Percentiles rank a stretch among this genome's conserved stretches.
phyloP scores from a whole-genome alignment of 495 filamentous ascomycete species.

The Penicillium nucicola region DNA sequence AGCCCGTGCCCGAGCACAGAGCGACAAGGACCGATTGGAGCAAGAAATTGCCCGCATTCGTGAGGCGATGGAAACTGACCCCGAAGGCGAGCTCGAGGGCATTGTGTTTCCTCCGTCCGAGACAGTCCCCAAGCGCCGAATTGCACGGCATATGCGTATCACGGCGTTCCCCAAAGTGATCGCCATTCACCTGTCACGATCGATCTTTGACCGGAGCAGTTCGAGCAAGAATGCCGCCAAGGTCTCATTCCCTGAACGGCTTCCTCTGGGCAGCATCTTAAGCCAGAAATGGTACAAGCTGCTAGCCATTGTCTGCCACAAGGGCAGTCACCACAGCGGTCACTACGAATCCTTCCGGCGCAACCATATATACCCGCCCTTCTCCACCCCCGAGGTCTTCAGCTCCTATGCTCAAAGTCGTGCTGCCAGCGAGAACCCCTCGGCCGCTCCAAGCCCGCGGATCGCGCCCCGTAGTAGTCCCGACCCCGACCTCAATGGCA shows the following conservation, averaged over 20 bases:
- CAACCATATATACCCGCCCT: constrained; percentile 74
- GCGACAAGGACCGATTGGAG: constrained; percentile 52
- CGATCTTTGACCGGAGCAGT: constrained; percentile 75
- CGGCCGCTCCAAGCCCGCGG: constrained; percentile 41
- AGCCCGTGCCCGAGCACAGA: constrained; percentile 37
- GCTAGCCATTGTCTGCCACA: constrained; percentile 86
- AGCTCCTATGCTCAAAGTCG: constrained; percentile 65
- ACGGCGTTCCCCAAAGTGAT: constrained; percentile 83
- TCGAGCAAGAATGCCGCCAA: constrained; percentile 94
- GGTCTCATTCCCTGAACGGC: constrained; percentile 81
- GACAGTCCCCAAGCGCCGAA: constrained; percentile 73
- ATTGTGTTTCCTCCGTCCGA: constrained; percentile 72
- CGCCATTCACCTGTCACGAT: constrained; percentile 87
- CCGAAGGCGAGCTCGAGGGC: constrained; percentile 69
- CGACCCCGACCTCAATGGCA: constrained; percentile 25
- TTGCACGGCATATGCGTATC: constrained; percentile 82
- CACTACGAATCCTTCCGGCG: constrained; percentile 97
- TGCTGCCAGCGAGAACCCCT: constrained; percentile 45
- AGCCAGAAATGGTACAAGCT: constrained; percentile 78
- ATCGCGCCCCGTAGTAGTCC: constrained; percentile 26
- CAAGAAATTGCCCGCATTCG: constrained; percentile 53
- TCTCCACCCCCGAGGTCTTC: constrained; percentile 76
- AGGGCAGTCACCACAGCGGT: constrained; percentile 91
- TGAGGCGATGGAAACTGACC: constrained; percentile 66
- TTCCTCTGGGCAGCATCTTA: constrained; percentile 77